phyloP scores from a whole-genome alignment of 2,329 filamentous ascomycete species.

The Monascus ruber region DNA sequence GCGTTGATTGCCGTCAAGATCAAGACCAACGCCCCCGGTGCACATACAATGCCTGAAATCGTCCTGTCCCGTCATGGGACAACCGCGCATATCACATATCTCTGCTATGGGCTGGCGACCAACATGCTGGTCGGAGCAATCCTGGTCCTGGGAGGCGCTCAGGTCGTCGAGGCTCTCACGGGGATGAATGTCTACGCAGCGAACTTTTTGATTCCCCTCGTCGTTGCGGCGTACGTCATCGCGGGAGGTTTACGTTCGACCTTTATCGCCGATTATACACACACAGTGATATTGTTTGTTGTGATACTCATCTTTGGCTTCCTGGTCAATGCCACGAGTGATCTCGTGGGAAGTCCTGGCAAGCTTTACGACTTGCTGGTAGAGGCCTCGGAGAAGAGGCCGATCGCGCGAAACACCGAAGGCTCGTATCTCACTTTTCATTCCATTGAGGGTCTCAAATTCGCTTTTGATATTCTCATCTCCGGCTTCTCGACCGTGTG shows the following conservation, averaged over 20 bases:
- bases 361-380: slow-evolving; percentile 29
- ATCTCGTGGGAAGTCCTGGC: slow-evolving; percentile 20
- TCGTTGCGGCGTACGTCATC: slow-evolving; percentile 31
- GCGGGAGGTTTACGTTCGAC: slow-evolving; percentile 30
- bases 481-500: slow-evolving; percentile 25
- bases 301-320: slow-evolving; percentile 31
- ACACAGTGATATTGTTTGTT: slow-evolving; percentile 31
- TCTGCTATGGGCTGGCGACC: slow-evolving; percentile 30
- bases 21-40: slow-evolving; percentile 29
- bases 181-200: slow-evolving; percentile 34
- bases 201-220: slow-evolving; percentile 29
- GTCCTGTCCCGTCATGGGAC: slow-evolving; percentile 28
- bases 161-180: slow-evolving; percentile 29
- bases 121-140: slow-evolving; percentile 33
- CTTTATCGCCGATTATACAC: slow-evolving; percentile 33
- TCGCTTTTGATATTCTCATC: slow-evolving; percentile 27
- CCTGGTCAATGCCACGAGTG: slow-evolving; percentile 21
- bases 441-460: slow-evolving; percentile 25
- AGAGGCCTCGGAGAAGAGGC: slow-evolving; percentile 19
- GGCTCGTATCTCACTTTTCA: slow-evolving; percentile 31
- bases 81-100: slow-evolving; percentile 27
- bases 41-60: slow-evolving; percentile 35
- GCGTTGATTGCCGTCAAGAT: slow-evolving; percentile 32
- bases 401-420: slow-evolving; percentile 17
- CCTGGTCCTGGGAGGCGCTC: slow-evolving; percentile 28